Percentiles rank a stretch among this genome's conserved stretches.
Conservation (phyloP, 1,139 yeast species). For the Ashbya aceris region DNA sequence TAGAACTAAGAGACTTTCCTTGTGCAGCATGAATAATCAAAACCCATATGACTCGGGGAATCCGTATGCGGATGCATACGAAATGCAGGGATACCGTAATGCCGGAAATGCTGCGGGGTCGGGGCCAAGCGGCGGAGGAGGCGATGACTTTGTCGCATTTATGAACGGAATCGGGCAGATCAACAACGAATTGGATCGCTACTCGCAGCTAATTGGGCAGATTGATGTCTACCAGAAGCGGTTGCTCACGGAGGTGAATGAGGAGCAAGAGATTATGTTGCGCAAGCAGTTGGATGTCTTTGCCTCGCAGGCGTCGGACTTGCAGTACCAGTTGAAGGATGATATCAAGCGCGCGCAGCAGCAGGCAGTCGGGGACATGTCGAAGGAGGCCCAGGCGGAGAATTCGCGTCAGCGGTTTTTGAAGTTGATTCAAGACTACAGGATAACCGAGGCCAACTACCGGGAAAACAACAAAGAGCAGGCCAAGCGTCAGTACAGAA, state of each 20-base stretch:
- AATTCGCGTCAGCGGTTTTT: slow-evolving; percentile 79
- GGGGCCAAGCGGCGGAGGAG: slow-evolving; percentile 11
- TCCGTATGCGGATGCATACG: slow-evolving; percentile 13
- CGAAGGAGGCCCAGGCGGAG: slow-evolving; percentile 86
- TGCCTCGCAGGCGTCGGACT: slow-evolving; percentile 67
- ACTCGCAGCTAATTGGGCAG: slow-evolving; percentile 66
- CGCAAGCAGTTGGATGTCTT: slow-evolving; percentile 72
- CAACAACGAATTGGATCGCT: slow-evolving; percentile 72
- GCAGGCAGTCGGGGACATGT: slow-evolving; percentile 59
- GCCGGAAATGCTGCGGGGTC: slow-evolving; percentile 5
- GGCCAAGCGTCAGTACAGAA: slow-evolving; percentile 87
- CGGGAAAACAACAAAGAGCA: slow-evolving; percentile 77
- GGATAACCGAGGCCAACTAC: slow-evolving; percentile 79
- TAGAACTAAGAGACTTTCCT: too few relatives aligned
- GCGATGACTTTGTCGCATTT: slow-evolving; percentile 60
- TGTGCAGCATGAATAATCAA: slow-evolving; percentile 11
- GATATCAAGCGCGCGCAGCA: slow-evolving; percentile 73
- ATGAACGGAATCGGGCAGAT: slow-evolving; percentile 79
- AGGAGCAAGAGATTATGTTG: slow-evolving; percentile 62
- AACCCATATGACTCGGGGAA: slow-evolving; percentile 13
- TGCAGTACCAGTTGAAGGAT: slow-evolving; percentile 65
- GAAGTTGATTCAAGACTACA: slow-evolving; percentile 76
- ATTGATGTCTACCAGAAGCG: slow-evolving; percentile 77
- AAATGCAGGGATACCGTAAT: slow-evolving; percentile 7
- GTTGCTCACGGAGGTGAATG: slow-evolving; percentile 76